Base-by-base conservation (phyloP, 352 stramenopile species). In the Saprolegnia diclina region DNA sequence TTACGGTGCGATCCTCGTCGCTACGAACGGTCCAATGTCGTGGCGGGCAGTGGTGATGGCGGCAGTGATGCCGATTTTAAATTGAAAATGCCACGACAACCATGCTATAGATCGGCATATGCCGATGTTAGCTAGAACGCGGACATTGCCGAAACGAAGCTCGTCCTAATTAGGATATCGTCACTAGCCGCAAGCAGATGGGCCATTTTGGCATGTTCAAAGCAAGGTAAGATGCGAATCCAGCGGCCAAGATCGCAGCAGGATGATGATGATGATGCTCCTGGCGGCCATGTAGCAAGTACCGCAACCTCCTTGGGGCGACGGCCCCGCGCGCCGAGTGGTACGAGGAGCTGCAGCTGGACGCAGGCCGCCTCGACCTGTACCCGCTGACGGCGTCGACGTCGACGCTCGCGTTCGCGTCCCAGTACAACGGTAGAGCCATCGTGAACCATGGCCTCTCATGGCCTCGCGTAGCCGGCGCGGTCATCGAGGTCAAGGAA, bases 221-320 rank as follows among this genome's bases (percentile, higher is more conserved):
- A 37, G 57, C 40, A 26, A 65, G 57, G 57, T 65, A 38, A 19
- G n/a, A n/a, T n/a, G n/a, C n/a, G n/a, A n/a, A n/a, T 45, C 38
- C 38, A 45, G 7, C 7, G 7, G 38, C 7, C 7, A 7, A 16
- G 38, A 45, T 45, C 38, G 38, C 14, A 48, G 19, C 19, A 22
- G 37, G n/a, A 29, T 19, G 19, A 5, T 59, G 16, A 59, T 65
- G 57, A 22, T 24, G 6, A 7, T 45, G 38, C 38, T 45, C 7
- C 38, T 45, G 38, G 38, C 11, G 10, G n/a, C 10, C 24, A 42
- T 44, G 2, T 65, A 93, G 85, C 70, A 93, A 93, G 71, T 89
- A 90, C 68, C 83, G 85, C 66, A 91, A 91, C 72, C 69, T 91
- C 37, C 83, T 91, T 74, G 88, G 79, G 75, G 75, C 76, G 65